A percentile compares a stretch with the other conserved stretches of the same genome.
phyloP scores from a whole-genome alignment of 441 rosid genomes.

The Corymbia calophylla region DNA sequence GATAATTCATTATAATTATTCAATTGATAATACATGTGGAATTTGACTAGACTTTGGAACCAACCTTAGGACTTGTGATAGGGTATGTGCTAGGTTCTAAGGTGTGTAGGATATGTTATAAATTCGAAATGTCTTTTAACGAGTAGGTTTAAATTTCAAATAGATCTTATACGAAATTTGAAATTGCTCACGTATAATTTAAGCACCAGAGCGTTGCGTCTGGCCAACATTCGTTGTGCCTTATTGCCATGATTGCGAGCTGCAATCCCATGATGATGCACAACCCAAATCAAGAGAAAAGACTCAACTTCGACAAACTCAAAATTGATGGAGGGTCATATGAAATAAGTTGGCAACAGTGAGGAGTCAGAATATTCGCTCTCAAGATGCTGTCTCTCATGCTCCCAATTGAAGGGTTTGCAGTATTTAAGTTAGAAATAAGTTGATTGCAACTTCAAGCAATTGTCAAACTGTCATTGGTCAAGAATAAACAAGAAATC shows the following conservation, averaged over 20 bases:
- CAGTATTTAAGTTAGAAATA: background rate
- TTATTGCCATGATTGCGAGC: background rate
- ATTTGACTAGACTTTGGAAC: no score
- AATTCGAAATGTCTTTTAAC: no score
- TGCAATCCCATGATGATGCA: background rate
- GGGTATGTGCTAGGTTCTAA: no score
- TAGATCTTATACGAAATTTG: no score
- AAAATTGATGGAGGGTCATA: background rate
- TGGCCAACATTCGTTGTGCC: background rate
- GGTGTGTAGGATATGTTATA: no score
- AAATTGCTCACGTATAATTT: no score
- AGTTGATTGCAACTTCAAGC: background rate
- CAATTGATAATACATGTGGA: no score
- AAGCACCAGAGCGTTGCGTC: background rate
- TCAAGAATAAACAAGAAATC: background rate
- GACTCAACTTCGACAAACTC: background rate
- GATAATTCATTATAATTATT: no score
- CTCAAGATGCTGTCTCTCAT: background rate
- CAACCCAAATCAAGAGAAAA: background rate
- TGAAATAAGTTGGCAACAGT: background rate
- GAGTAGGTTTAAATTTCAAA: no score
- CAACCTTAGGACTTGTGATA: no score
- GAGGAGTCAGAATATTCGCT: background rate
- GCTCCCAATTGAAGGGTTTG: background rate
- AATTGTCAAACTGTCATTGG: background rate